These are phyloP conservation scores for Sarocladium kiliense DNA, from an alignment of 2,329 filamentous ascomycete genomes.

Conservation along the genomic window DNA sequence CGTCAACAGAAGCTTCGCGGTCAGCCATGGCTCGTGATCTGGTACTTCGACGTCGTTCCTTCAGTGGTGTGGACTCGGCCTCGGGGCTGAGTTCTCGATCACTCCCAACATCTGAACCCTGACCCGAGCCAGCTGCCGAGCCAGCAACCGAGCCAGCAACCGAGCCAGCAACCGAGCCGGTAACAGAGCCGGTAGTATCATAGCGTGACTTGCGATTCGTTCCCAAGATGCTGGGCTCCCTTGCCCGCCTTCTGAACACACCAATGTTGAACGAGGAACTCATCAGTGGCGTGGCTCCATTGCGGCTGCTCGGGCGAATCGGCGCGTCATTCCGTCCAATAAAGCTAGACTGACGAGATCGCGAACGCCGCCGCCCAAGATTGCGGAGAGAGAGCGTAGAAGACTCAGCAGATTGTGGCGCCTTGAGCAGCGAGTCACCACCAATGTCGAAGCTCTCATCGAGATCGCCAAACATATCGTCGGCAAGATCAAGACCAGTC, in stretches of 20 bases:
- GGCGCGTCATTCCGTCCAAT: conserved; percentile 45
- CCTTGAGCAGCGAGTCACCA: conserved; percentile 25
- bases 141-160: conserved; percentile 15
- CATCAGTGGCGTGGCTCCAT: conserved; percentile 41
- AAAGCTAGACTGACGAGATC: conserved; percentile 45
- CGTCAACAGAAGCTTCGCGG: conserved; percentile 15
- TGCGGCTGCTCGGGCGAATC: conserved; percentile 48
- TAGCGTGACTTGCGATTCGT: conserved; percentile 38
- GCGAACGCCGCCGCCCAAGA: conserved; percentile 33
- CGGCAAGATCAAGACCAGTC: conserved; percentile 43
- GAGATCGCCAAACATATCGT: conserved; percentile 42
- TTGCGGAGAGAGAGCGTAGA: conserved; percentile 42
- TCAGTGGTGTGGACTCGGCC: conserved; percentile 63
- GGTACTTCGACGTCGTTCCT: conserved; percentile 36
- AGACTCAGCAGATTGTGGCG: conserved; percentile 34
- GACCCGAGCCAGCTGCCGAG: conserved; percentile 8
- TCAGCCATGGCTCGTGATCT: conserved; percentile 18
- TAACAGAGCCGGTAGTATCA: conserved; percentile 9
- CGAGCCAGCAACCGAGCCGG: conserved; percentile 13
- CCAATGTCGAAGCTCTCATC: conserved; percentile 36
- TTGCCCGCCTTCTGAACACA: conserved; percentile 49
- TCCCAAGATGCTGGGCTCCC: conserved; percentile 58
- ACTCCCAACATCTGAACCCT: conserved; percentile 20
- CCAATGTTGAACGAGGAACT: conserved; percentile 51
- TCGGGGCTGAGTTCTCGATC: conserved; percentile 53